Evolutionary conservation across 1,284 basidiomycete species (phyloP).

Genomic region (Flammula alnicola): DNA sequence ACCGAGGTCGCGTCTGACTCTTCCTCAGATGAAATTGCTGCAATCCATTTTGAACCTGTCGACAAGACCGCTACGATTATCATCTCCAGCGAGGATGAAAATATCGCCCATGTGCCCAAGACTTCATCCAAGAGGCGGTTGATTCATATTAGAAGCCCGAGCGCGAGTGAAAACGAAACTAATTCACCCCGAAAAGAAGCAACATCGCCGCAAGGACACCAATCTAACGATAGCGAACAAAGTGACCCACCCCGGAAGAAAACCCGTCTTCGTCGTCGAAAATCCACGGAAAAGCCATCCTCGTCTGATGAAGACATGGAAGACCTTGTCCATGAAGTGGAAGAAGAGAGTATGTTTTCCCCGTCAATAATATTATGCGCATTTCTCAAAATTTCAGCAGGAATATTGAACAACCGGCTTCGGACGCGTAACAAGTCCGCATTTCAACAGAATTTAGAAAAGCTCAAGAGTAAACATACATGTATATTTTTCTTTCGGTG

Average conservation of each 20-base stretch:
- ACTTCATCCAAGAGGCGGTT: not conserved
- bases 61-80: slow-evolving; percentile 31
- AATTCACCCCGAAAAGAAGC: slow-evolving; percentile 2
- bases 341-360: slow-evolving; percentile 53
- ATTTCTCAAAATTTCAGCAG: slow-evolving; percentile 37
- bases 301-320: slow-evolving; percentile 19
- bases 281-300: not conserved
- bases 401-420: slow-evolving; percentile 65
- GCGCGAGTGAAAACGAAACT: slow-evolving; percentile 29
- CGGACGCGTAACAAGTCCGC: slow-evolving; percentile 61
- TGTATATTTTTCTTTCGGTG: not conserved
- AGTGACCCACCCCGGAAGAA: slow-evolving; percentile 43
- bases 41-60: slow-evolving; percentile 55
- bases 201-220: not conserved
- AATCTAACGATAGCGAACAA: slow-evolving; percentile 2
- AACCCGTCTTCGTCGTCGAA: slow-evolving; percentile 27
- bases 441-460: slow-evolving; percentile 69
- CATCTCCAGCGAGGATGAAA: slow-evolving; percentile 35
- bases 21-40: slow-evolving; percentile 48
- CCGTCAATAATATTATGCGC: not conserved
- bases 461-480: slow-evolving; percentile 52
- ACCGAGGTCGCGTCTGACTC: slow-evolving; percentile 16
- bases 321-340: slow-evolving; percentile 56
- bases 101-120: slow-evolving; percentile 14
- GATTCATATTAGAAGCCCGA: not conserved